Evolutionary conservation across 441 rosid genomes (phyloP), one percentile per base, ranked within the genome.

Genomic region (Croton laevigatus): DNA sequence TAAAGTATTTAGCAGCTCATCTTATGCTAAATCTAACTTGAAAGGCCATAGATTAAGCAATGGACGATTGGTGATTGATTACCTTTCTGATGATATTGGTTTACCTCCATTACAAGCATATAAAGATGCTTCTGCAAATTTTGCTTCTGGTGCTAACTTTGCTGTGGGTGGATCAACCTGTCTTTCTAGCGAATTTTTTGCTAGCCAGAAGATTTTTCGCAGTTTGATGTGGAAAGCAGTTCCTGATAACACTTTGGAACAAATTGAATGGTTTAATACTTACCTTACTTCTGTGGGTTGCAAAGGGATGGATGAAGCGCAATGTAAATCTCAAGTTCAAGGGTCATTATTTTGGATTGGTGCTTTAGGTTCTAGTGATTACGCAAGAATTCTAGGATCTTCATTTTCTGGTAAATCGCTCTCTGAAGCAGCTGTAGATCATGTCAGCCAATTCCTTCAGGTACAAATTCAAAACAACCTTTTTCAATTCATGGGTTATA

Each of bases 271-370:
- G 90, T 86, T 81, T 69, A 27, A 79, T 40, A 57, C 53, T 6
- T 84, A 57, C 52, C 37, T 64, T 0, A 12, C 40, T 5, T 38
- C 7, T n/a, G 0, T 5, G 14, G 57, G 37, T 14, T 70, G 82
- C 37, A 62, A 71, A 6, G 75, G 72, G 37, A 55, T 62, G 66
- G 17, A 5, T 22, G 73, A 73, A 12, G 46, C 3, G 3, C 74
- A 54, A 45, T 68, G 78, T 76, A 71, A 49, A 54, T 16, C 16
- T 10, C 62, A 67, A 2, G 9, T 76, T 19, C 65, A 37, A 9
- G 55, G 49, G n/a, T 23, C 76, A 0, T 81, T 86, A 20, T 79
- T 84, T 44, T 84, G 86, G 88, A 42, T 86, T 3, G 90, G 90
- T 20, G 81, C 73, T 23, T 48, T 86, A n/a, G 90, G 90, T 20